phyloP scores from a whole-genome alignment of 202 grass and related monocot species.

The Tripidium arundinaceum region DNA sequence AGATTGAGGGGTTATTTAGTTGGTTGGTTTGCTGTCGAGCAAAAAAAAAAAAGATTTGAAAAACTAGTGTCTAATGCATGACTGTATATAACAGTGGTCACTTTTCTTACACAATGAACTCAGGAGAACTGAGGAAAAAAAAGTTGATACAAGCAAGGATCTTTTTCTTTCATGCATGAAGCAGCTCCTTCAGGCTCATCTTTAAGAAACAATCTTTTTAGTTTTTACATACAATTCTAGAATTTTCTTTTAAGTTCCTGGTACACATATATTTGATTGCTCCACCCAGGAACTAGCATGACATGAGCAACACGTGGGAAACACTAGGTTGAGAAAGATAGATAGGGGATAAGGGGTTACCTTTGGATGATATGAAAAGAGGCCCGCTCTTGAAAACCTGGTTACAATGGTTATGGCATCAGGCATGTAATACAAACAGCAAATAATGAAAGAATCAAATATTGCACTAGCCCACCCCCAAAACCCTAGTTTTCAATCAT shows the following conservation, averaged over 20 bases:
- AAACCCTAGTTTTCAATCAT: slow-evolving; percentile 18
- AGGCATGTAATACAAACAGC: slow-evolving; percentile 23
- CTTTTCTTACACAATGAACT: neutral
- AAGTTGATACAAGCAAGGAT: neutral
- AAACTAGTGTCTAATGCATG: neutral
- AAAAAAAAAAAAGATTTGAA: neutral
- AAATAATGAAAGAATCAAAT: neutral
- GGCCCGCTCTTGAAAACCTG: slow-evolving; percentile 98
- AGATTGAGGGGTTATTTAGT: slow-evolving; percentile 10
- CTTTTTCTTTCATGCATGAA: neutral
- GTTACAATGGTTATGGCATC: slow-evolving; percentile 13
- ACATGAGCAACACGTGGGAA: neutral
- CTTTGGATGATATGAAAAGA: slow-evolving; percentile 99
- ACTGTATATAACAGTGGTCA: neutral
- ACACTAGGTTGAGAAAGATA: neutral
- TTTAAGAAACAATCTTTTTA: neutral
- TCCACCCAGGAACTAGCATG: neutral
- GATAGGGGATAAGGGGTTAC: slow-evolving; percentile 30
- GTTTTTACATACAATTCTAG: slow-evolving; percentile 2
- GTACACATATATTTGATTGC: neutral
- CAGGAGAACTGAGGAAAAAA: neutral
- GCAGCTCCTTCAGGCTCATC: neutral
- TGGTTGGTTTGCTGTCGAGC: neutral
- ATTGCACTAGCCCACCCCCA: neutral
- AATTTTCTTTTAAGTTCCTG: neutral